Base-by-base conservation (phyloP, 2,329 filamentous ascomycete genomes). In the Gremmenia infestans region DNA sequence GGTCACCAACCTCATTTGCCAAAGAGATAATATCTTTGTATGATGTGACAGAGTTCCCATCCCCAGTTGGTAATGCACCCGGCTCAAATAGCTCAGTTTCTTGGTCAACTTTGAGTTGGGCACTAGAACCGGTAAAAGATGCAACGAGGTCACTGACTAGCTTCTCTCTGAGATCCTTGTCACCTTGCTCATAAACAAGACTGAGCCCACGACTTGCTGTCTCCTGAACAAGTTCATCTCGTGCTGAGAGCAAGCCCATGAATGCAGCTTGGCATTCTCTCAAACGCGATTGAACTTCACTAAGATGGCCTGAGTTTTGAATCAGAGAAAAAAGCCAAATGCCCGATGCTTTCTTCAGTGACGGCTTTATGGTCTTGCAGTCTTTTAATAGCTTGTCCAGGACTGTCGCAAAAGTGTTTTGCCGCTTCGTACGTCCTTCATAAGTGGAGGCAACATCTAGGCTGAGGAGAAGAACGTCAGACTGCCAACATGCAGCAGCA, bases 21-120 rank as follows among this genome's bases (percentile, higher is more conserved):
- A 99, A 78, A 63, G 81, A 94, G 72, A 99, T 89, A 63, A 99
- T 97, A 68, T 99, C 94, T 70, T 96, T 96, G 76, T 99, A 99
- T 0, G 93, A 97, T 0, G 91, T 97, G 54, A 97, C 83, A 0
- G 91, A 91, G 63, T 81, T 90, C 7, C 91, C 91, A 61, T 96
- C 91, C 3, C 92, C 91, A 0, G 92, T 97, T 0, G 92, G 92
- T 12, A 97, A 73, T 2, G 90, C 89, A 5, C 94, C 94, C 1
- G 89, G 88, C 57, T 97, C 93, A 64, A 97, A 97, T 0, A 99
- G 78, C 70, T 97, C 89, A 0, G 94, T 99, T 52, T 97, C 91
- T 40, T 88, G 84, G 25, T 91, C 89, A 1, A 99, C 91, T 66
- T 90, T 95, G 56, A 94, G 83, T 61, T 83, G 81, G 0, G 87